These are phyloP conservation scores for Bimuria novae-zelandiae DNA, from an alignment of 2,329 filamentous ascomycete genomes.

Conservation along the genomic window DNA sequence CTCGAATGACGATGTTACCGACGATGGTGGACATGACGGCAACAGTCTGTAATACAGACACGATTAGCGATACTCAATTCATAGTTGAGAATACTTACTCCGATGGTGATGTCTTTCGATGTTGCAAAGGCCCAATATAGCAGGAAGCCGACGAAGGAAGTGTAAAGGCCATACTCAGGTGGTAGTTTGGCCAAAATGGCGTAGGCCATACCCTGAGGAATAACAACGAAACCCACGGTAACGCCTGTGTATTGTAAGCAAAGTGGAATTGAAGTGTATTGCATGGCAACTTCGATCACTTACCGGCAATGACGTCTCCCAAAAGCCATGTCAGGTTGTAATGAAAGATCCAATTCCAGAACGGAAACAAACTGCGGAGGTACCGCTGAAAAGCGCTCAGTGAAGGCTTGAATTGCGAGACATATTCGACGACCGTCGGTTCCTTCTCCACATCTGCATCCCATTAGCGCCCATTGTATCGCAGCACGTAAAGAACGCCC, in stretches of 20 bases:
- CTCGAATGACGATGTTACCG: slow-evolving; percentile 76
- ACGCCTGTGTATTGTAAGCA: slow-evolving; percentile 62
- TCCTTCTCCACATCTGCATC: slow-evolving; percentile 82
- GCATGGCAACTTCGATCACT: slow-evolving; percentile 29
- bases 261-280: slow-evolving; percentile 2
- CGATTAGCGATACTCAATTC: slow-evolving; percentile 3
- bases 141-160: slow-evolving; percentile 93
- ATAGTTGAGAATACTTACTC: slow-evolving; percentile 60
- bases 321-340: slow-evolving; percentile 91
- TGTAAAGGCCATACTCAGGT: slow-evolving; percentile 85
- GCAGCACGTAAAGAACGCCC: slow-evolving; percentile 1
- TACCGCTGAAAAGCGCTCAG: slow-evolving; percentile 63
- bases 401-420: slow-evolving; percentile 67
- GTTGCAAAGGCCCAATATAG: slow-evolving; percentile 99
- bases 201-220: slow-evolving; percentile 98
- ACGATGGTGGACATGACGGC: slow-evolving; percentile 93
- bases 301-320: slow-evolving; percentile 87
- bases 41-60: slow-evolving; percentile 70
- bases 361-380: slow-evolving; percentile 77
- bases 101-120: slow-evolving; percentile 97
- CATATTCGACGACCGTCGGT: slow-evolving; percentile 74
- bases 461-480: slow-evolving; percentile 34
- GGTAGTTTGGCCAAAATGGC: slow-evolving; percentile 80
- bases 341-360: slow-evolving; percentile 81
- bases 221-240: slow-evolving; percentile 77